A percentile compares a stretch with the other conserved stretches of the same genome.
These are phyloP conservation scores for Andrographis paniculata DNA, from an alignment of 305 asterid genomes.

Conservation along the genomic window DNA sequence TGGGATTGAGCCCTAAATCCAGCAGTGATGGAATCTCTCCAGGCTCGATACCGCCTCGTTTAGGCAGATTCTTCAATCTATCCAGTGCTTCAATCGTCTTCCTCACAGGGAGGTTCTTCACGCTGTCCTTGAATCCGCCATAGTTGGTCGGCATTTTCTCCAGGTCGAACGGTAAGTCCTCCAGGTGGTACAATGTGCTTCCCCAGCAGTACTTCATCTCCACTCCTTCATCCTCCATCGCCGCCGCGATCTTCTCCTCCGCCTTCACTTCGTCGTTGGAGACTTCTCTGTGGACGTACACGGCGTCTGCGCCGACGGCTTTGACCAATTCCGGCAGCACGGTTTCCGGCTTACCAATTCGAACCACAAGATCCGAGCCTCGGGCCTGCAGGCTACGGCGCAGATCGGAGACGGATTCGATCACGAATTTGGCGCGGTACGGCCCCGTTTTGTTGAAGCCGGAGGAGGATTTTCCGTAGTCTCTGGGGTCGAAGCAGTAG, in stretches of 20 bases:
- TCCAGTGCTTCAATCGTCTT: constrained; percentile 73
- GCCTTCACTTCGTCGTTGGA: constrained; percentile 75
- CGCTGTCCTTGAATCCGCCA: constrained; percentile 86
- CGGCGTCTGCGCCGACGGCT: constrained; percentile 86
- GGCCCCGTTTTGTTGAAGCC: constrained; percentile 98
- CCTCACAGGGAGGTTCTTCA: constrained; percentile 69
- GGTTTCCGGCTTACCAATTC: constrained; percentile 84
- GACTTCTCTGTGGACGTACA: constrained; percentile 78
- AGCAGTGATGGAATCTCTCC: constrained; percentile 87
- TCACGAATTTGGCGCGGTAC: constrained; percentile 63
- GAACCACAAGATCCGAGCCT: constrained; percentile 88
- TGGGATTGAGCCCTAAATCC: constrained; percentile 89
- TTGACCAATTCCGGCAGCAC: constrained; percentile 74
- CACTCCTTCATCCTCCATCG: constrained; percentile 80
- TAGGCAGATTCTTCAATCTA: constrained; percentile 73
- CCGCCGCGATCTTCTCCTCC: constrained; percentile 76
- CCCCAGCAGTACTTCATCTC: constrained; percentile 96
- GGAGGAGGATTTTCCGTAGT: constrained; percentile 81
- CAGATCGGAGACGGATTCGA: constrained; percentile 72
- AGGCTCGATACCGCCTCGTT: constrained; percentile 78
- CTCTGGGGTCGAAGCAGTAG: constrained; percentile 95
- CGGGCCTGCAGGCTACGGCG: constrained; percentile 56
- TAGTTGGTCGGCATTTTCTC: constrained; percentile 80
- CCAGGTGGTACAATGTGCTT: constrained; percentile 90
- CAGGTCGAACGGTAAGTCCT: constrained; percentile 88